Evolutionary conservation across 1,284 basidiomycete genomes (phyloP), one percentile per base, ranked within the genome.

Genomic region (Cutaneotrichosporon sp.): DNA sequence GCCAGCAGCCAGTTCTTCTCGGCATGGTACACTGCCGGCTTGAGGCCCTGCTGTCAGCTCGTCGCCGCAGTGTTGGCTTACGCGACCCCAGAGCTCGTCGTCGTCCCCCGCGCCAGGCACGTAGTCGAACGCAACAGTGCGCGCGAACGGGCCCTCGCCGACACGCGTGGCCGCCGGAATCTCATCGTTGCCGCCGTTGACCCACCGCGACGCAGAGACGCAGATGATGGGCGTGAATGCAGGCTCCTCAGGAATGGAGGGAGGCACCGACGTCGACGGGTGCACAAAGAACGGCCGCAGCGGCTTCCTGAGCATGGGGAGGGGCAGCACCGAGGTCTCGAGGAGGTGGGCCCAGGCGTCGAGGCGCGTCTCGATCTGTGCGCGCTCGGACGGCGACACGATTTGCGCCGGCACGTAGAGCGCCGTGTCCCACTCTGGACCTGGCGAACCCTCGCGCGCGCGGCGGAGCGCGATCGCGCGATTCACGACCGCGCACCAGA

Each of bases 401-500:
- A 76, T 72, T 34, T 72, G 69, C 0, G 72, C 71, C 1, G 79
- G 75, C 0, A 76, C 67, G 56, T 78, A 79, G n/a, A 78, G 60
- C 8, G 61, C 47, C 7, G 66, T 66, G 49, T 78, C 73, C 78
- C 77, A 79, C 2, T 56, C 63, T 4, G 53, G 56, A 10, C 58
- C 58, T 7, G 43, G 27, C 1, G 13, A 16, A 11, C 46, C 65
- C 4, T 42, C 36, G 6, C 50, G 38, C 29, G 29, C 33, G 14
- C 64, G 42, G 2, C 70, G 65, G 13, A 70, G 49, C 2, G 56
- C 51, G 16, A 89, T 69, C 0, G 92, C 91, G 9, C 86, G 83
- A 72, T 97, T 98, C 67, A 98, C 82, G 3, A 95, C 92, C 2
- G 91, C 83, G 75, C 95, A 98, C 95, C 95, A 99, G 51, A 95